Evolutionary conservation across 2,329 filamentous ascomycete species (phyloP).

Genomic region (Fusarium veterinarium): DNA sequence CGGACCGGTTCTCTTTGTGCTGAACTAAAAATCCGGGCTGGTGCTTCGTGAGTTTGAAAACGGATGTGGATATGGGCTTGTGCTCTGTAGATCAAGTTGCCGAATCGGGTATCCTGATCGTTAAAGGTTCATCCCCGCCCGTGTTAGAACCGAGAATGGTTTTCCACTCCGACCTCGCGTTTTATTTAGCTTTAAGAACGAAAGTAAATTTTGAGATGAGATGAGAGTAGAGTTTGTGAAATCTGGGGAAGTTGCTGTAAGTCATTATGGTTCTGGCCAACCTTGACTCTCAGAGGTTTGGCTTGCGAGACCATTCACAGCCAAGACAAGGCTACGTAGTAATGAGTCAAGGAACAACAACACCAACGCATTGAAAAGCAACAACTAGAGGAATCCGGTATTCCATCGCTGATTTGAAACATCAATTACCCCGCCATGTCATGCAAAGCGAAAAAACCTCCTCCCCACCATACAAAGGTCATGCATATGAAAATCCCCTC

Average conservation of each 20-base stretch:
- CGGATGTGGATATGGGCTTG: neutral
- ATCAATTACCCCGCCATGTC: constrained; percentile 21
- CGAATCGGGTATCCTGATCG: constrained; percentile 39
- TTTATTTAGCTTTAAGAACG: neutral
- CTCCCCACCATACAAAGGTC: constrained; percentile 12
- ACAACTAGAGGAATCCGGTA: neutral
- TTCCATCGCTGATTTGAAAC: neutral
- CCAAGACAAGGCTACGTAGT: neutral
- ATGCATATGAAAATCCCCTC: constrained; percentile 4
- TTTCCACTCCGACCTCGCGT: neutral
- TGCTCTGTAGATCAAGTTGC: constrained; percentile 12
- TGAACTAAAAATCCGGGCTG: neutral
- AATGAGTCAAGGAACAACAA: neutral
- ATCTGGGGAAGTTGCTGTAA: neutral
- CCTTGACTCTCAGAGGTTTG: neutral
- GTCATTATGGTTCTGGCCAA: neutral
- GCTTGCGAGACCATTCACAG: neutral
- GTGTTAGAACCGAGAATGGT: constrained; percentile 7
- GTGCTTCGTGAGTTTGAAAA: neutral
- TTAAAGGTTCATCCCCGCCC: constrained; percentile 7
- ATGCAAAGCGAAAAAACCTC: constrained; percentile 6
- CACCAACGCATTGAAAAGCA: neutral
- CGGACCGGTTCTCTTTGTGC: neutral
- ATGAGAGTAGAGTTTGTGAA: neutral
- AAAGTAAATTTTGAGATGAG: neutral